These are phyloP conservation scores for Rugosomyces carneus DNA, from an alignment of 1,284 basidiomycete species.

Conservation along the genomic window DNA sequence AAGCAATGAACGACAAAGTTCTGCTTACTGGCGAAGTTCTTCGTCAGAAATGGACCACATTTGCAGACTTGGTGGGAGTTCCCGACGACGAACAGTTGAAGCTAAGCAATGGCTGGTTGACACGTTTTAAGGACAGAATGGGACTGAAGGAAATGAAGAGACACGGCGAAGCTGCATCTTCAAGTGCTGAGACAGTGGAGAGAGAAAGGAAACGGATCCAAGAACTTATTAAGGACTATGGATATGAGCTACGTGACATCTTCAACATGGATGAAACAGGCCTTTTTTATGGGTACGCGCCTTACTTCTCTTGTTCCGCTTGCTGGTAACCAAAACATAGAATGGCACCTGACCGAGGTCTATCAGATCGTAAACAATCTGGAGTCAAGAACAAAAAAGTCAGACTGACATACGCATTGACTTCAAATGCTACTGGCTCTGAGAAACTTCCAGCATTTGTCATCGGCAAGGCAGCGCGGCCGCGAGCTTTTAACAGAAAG, in stretches of 20 bases:
- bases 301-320: background rate
- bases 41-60: constrained; percentile 17
- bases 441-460: constrained; percentile 11
- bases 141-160: constrained; percentile 16
- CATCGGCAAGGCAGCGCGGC: background rate
- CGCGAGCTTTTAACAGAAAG: constrained; percentile 18
- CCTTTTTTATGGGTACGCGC: constrained; percentile 17
- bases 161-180: constrained; percentile 23
- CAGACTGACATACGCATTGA: constrained; percentile 22
- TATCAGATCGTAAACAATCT: constrained; percentile 8
- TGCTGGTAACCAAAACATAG: constrained; percentile 5
- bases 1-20: constrained; percentile 19
- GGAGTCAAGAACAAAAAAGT: constrained; percentile 22
- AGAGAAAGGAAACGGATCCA: constrained; percentile 12
- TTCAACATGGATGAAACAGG: constrained; percentile 24
- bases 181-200: constrained; percentile 10
- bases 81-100: constrained; percentile 17
- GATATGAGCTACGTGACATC: constrained; percentile 14
- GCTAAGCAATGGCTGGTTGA: constrained; percentile 24
- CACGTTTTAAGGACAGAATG: constrained; percentile 18
- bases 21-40: constrained; percentile 21
- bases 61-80: constrained; percentile 17
- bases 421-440: constrained; percentile 23
- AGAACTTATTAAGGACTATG: constrained; percentile 12
- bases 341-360: background rate